phyloP scores from a whole-genome alignment of 768 basidiomycete species.

The Phlebiopsis gigantea region DNA sequence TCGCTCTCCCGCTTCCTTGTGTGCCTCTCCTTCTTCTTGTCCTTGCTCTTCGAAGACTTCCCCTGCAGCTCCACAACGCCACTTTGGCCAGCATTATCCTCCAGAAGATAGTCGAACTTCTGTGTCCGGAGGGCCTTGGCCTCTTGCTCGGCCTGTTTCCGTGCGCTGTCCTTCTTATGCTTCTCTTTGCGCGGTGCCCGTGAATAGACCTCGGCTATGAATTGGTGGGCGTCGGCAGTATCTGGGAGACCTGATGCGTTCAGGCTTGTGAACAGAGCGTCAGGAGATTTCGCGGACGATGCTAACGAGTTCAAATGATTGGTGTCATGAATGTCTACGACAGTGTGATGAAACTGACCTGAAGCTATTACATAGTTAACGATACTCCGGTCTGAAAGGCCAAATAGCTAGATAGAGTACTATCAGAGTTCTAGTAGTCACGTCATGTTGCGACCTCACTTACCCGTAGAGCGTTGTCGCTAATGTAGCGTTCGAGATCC shows the following conservation, averaged over 20 bases:
- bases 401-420: conserved; percentile 57
- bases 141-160: conserved; percentile 72
- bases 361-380: conserved; percentile 86
- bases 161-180: conserved; percentile 49
- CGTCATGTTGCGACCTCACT: conserved; percentile 19
- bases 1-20: conserved; percentile 79
- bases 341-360: conserved; percentile 37
- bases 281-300: conserved; percentile 77
- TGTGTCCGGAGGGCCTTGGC: conserved; percentile 62
- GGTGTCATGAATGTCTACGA: conserved; percentile 2
- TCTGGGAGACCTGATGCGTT: conserved; percentile 76
- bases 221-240: conserved; percentile 73
- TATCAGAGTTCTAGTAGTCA: conserved; percentile 3
- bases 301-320: conserved; percentile 36
- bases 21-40: conserved; percentile 54
- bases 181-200: conserved; percentile 78
- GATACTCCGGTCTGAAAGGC: conserved; percentile 77
- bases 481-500: conserved; percentile 66
- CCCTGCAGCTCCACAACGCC: conserved; percentile 33
- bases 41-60: conserved; percentile 37
- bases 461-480: conserved; percentile 72
- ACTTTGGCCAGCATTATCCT: conserved; percentile 55
- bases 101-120: conserved; percentile 78
- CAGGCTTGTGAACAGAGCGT: conserved; percentile 72
- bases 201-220: conserved; percentile 70